Conservation (phyloP, 352 stramenopile genomes). For the Phytophthora cajani region DNA sequence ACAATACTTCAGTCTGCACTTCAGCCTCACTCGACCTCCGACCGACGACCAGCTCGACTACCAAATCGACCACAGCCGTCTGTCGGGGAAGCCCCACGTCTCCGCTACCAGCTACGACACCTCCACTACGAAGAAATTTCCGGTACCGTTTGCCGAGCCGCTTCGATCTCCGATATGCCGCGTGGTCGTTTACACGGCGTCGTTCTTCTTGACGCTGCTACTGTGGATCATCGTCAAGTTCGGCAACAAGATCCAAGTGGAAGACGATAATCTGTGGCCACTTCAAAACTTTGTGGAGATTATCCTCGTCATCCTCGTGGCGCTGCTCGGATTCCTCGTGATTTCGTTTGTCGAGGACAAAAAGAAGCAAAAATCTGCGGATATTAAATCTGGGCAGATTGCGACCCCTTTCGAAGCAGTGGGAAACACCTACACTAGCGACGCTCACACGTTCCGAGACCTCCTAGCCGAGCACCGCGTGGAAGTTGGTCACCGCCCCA, state of each 20-base stretch:
- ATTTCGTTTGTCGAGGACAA: conserved; percentile 23
- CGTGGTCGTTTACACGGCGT: conserved; percentile 21
- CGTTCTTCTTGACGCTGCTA: conserved; percentile 27
- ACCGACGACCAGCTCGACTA: conserved; percentile 10
- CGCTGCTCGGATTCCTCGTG: conserved; percentile 19
- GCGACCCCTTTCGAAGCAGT: background rate
- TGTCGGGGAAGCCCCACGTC: background rate
- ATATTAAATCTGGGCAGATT: background rate
- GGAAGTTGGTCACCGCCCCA: conserved; percentile 3
- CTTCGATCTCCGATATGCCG: conserved; percentile 25
- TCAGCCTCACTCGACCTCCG: conserved; percentile 30
- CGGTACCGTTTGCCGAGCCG: conserved; percentile 32
- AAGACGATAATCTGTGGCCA: conserved; percentile 33
- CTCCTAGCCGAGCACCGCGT: conserved; percentile 23
- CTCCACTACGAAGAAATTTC: conserved; percentile 1
- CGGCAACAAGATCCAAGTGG: conserved; percentile 21
- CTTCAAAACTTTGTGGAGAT: conserved; percentile 48
- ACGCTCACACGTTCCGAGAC: conserved; percentile 31
- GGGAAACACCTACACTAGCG: background rate
- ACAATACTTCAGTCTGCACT: conserved; percentile 19
- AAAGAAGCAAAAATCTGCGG: background rate
- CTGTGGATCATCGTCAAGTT: conserved; percentile 34
- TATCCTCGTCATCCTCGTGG: conserved; percentile 30
- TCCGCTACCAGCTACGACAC: conserved; percentile 1
- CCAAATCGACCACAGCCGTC: conserved; percentile 18